A percentile compares a stretch with the other conserved stretches of the same genome.
Conservation (phyloP, 2,329 filamentous ascomycete genomes). For the Bertia moriformis region DNA sequence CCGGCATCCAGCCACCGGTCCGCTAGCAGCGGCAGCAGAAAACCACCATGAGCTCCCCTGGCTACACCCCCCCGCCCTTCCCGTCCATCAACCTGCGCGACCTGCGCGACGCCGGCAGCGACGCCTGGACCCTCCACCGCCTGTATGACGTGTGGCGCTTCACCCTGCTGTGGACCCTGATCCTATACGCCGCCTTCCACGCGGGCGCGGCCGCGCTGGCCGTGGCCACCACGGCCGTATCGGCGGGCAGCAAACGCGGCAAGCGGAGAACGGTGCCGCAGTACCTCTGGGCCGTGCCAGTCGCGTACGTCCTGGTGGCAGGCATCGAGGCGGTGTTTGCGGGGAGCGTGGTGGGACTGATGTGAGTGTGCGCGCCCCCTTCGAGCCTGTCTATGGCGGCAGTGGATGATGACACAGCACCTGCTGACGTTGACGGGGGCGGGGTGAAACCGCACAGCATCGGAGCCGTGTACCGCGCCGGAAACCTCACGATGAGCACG, state of each 20-base stretch:
- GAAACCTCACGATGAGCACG: slow-evolving; percentile 81
- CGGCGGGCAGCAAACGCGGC: slow-evolving; percentile 34
- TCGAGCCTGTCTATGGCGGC: not conserved
- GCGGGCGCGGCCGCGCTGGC: slow-evolving; percentile 58
- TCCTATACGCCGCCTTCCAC: slow-evolving; percentile 66
- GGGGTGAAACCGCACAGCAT: slow-evolving; percentile 38
- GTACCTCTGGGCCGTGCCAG: slow-evolving; percentile 56
- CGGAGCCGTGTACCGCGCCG: slow-evolving; percentile 66
- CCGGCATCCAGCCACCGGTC: not conserved
- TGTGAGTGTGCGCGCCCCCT: no score
- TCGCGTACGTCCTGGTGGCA: slow-evolving; percentile 57
- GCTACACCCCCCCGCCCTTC: slow-evolving; percentile 61
- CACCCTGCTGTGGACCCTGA: slow-evolving; percentile 72
- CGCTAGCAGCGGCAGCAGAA: no score
- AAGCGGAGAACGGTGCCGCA: slow-evolving; percentile 24
- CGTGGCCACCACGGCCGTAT: slow-evolving; percentile 49
- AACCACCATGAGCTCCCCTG: no score
- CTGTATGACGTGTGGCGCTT: slow-evolving; percentile 73
- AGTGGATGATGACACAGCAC: slow-evolving; percentile 5
- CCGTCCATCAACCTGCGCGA: slow-evolving; percentile 71
- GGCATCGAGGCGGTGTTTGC: slow-evolving; percentile 65
- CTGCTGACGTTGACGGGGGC: not conserved
- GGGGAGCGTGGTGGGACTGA: slow-evolving; percentile 65
- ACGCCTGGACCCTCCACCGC: slow-evolving; percentile 53
- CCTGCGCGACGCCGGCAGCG: slow-evolving; percentile 16